Base-by-base conservation (phyloP, 1,284 basidiomycete genomes). In the Papiliotrema fonsecae region DNA sequence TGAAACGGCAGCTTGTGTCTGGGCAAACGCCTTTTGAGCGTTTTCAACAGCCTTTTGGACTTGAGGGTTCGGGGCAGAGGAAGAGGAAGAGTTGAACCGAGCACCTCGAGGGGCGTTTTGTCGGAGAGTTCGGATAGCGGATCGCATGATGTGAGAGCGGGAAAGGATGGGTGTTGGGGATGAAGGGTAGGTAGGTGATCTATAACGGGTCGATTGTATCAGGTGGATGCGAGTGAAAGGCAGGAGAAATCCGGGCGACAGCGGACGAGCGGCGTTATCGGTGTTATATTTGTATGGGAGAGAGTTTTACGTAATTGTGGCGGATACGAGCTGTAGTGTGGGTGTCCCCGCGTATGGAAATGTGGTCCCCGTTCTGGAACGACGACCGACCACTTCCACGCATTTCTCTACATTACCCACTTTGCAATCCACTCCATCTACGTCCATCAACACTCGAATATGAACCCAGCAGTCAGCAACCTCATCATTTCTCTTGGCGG, bases 401-500 rank as follows among this genome's bases (percentile, higher is more conserved):
- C 42, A 52, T 32, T 48, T 47, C 45, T 22, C 16, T 19, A 26
- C 46, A 38, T 40, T 30, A 43, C 30, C 36, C 13, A 46, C 36
- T 46, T 24, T 38, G n/a, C n/a, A 31, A 13, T 28, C 28, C 41
- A 41, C 31, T 19, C 37, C 39, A 44, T 34, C 9, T n/a, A 49
- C 42, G 14, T n/a, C n/a, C 18, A 31, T 32, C 49, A 19, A 21
- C 16, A 13, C 35, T 42, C 43, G 34, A 69, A 67, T 62, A 64
- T 64, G 56, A 72, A 72, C 61, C 69, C 69, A 42, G 71, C 71
- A 13, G 52, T 80, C 45, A 73, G 76, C 57, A 91, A 88, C 75
- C 79, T 96, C 57, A 79, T 86, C 62, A 81, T 94, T 65, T 91
- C 88, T 47, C 84, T 96, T 61, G 88, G 83, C 49, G 87, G 84